A percentile compares a stretch with the other conserved stretches of the same genome.
phyloP scores from a whole-genome alignment of 1,139 yeast genomes.

The Hansenula lynferdii region DNA sequence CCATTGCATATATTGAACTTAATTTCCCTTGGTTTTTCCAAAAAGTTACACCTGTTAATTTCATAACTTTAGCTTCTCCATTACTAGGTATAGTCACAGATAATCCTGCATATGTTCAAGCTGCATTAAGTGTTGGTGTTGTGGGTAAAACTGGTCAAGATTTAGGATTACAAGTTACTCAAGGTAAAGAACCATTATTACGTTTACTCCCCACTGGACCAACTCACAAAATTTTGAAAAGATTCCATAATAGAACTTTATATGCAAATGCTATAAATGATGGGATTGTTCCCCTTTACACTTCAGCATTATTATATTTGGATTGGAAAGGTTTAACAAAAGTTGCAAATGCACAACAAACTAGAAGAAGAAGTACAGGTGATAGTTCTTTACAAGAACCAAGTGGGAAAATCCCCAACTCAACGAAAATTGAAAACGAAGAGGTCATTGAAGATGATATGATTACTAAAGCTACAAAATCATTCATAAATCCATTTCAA shows the following conservation, averaged over 20 bases:
- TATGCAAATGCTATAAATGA: constrained; percentile 44
- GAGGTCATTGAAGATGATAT: constrained; percentile 6
- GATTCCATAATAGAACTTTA: constrained; percentile 53
- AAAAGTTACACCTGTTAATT: constrained; percentile 68
- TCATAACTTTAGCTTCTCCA: constrained; percentile 84
- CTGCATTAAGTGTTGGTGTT: constrained; percentile 82
- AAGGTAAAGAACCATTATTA: constrained; percentile 53
- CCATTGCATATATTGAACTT: constrained; percentile 73
- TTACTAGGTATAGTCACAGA: constrained; percentile 79
- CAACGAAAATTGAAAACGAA: constrained; percentile 4
- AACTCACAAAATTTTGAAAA: constrained; percentile 58
- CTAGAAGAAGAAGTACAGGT: constrained; percentile 10
- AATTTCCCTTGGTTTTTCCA: constrained; percentile 72
- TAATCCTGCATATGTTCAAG: constrained; percentile 81
- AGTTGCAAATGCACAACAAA: constrained; percentile 45
- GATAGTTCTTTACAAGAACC: constrained; percentile 1
- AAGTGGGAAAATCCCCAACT: constrained; percentile 17
- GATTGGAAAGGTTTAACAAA: constrained; percentile 66
- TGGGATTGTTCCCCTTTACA: constrained; percentile 91
- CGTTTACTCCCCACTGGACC: constrained; percentile 78
- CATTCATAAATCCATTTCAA: constrained; percentile 17
- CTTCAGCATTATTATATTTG: constrained; percentile 74
- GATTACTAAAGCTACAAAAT: constrained; percentile 11
- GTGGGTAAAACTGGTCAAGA: constrained; percentile 96
- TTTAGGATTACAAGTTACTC: constrained; percentile 52